Evolutionary conservation across 1,284 basidiomycete genomes (phyloP).

Genomic region (Ceratobasidium sp.): DNA sequence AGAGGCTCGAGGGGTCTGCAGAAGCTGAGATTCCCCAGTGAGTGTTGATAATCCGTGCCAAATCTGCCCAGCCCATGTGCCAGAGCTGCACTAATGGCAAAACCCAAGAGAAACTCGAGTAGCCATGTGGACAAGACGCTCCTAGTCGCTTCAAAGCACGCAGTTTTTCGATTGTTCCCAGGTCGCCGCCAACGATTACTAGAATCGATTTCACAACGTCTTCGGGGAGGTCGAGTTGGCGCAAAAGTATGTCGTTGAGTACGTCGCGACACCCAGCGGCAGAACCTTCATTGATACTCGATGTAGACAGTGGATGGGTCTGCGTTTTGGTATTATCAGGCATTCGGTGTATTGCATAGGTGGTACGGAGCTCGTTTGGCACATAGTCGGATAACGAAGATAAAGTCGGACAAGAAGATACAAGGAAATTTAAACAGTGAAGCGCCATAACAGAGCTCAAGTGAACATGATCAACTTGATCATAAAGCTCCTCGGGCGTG

Average conservation of each 20-base stretch:
- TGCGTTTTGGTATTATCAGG: neutral
- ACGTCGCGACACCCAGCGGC: neutral
- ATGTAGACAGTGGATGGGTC: neutral
- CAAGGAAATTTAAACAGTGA: neutral
- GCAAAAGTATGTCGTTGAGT: constrained; percentile 22
- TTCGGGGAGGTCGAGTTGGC: constrained; percentile 39
- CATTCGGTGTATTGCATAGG: constrained; percentile 18
- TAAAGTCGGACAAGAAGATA: neutral
- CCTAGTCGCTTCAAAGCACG: constrained; percentile 44
- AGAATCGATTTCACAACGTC: constrained; percentile 38
- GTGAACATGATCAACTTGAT: neutral
- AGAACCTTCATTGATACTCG: constrained; percentile 18
- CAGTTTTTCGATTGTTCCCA: constrained; percentile 48
- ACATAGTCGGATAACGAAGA: neutral
- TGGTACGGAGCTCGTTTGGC: neutral
- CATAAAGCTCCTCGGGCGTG: neutral
- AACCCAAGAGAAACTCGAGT: constrained; percentile 51
- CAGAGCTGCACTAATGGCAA: constrained; percentile 56
- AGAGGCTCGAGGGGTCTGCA: neutral
- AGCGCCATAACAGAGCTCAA: neutral
- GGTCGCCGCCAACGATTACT: constrained; percentile 48
- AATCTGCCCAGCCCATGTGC: constrained; percentile 58
- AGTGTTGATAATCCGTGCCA: constrained; percentile 54
- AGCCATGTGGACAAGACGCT: constrained; percentile 45
- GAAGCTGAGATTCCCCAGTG: constrained; percentile 52